Evolutionary conservation across 2,329 filamentous ascomycete species (phyloP), one percentile per base, ranked within the genome.

Genomic region (Xylaria sp.): DNA sequence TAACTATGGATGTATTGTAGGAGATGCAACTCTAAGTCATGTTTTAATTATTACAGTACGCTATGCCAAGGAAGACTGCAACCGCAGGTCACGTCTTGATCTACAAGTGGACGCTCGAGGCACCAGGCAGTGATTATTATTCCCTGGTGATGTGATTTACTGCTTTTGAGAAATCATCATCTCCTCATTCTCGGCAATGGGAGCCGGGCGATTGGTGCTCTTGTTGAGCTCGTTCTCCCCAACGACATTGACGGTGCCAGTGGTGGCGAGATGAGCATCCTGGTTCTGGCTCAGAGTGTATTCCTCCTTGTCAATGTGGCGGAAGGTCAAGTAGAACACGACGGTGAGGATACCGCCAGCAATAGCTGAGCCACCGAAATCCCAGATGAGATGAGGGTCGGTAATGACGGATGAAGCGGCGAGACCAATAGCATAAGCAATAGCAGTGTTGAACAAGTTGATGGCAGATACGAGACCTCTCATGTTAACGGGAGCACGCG

Each of bases 401-500:
- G 78, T 79, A 65, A 87, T 80, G 48, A 84, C 80, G 3, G 81
- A 81, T 23, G 84, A 82, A 73, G 80, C 79, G 48, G 82, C 81
- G 50, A 86, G 73, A 68, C 82, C 81, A 70, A 86, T 80, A 44
- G 79, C 76, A 71, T 85, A 84, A 48, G 84, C 81, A 65, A 86
- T 71, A 55, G 82, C 82, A 1, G 80, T 81, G 74, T 76, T 84
- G 77, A 85, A 83, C 4, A 85, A 76, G 75, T 85, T 85, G 69
- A 86, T 76, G 8, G 84, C 82, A 1, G 84, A 84, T 1, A 86
- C 84, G 18, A 86, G 76, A 71, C 84, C 83, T 69, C 84, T 79
- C 84, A 86, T 86, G 75, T 86, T 86, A 59, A 81, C 76, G 2
- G 84, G 84, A 0, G 84, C 82, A 10, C 83, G 81, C 1, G 84